These are phyloP conservation scores for Myrica gale DNA, from an alignment of 306 rosid genomes.

Conservation along the genomic window DNA sequence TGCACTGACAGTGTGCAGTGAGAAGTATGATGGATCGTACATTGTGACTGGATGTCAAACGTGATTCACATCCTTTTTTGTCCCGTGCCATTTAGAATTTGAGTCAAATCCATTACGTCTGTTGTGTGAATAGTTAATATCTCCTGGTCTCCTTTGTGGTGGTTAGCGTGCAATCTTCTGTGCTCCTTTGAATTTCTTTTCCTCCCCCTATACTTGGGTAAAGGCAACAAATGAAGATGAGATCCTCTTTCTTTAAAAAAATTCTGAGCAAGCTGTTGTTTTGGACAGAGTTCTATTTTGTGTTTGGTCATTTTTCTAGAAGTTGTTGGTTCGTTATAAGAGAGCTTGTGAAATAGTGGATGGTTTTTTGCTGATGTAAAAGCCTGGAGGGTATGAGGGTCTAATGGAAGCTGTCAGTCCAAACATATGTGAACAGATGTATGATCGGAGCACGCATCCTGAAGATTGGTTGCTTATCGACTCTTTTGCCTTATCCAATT, in stretches of 20 bases:
- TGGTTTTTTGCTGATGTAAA: background rate
- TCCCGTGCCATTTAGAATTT: conserved; percentile 7
- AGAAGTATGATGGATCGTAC: conserved; percentile 99
- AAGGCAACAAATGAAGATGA: background rate
- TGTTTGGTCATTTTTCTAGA: background rate
- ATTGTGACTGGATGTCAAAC: conserved; percentile 25
- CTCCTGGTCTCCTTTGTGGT: no score
- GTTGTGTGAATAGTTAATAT: no score
- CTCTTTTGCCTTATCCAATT: background rate
- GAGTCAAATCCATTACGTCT: background rate
- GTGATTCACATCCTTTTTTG: conserved; percentile 6
- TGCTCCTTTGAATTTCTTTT: background rate
- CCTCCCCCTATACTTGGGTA: background rate
- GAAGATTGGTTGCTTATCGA: background rate
- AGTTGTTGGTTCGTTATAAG: background rate
- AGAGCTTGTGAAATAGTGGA: background rate
- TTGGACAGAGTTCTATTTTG: background rate
- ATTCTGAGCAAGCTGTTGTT: no score
- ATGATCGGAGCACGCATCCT: background rate
- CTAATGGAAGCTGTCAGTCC: background rate
- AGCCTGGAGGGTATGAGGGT: background rate
- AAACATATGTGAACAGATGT: background rate
- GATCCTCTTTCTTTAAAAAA: no score
- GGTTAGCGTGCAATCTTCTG: background rate
- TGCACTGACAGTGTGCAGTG: conserved; percentile 99